Base-by-base conservation (phyloP, 2,329 filamentous ascomycete genomes). In the Fusarium sp. region DNA sequence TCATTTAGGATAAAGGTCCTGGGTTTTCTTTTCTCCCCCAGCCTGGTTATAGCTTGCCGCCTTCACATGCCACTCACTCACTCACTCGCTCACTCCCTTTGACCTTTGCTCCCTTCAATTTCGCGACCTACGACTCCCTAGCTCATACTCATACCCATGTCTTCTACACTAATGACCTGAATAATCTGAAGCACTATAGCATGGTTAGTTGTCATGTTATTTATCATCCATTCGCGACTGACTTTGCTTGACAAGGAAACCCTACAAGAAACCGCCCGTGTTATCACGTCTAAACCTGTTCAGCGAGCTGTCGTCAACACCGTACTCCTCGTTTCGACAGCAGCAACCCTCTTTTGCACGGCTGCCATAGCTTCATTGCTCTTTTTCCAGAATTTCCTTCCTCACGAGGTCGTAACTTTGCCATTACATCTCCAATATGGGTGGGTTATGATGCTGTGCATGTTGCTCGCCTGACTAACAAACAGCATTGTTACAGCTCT, bases 341-440 rank as follows among this genome's bases (percentile, higher is more conserved):
- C 85, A 5, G 70, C 82, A 5, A 79, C 84, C 13, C 82, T 90
- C 62, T 82, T 89, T 30, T 81, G 82, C 22, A 75, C 88, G 15
- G 87, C 88, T 9, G 82, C 83, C 2, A 69, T 89, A 30, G 85
- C 83, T 20, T 89, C 89, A 36, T 79, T 85, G 6, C 74, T 88
- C 6, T 89, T 90, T 74, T 90, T 90, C 77, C 85, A 86, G 74
- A 86, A 85, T 72, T 90, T 89, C 72, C 82, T 91, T 4, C 89
- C 89, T 2, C 85, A 89, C 70, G 85, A 88, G 75, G 82, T 89
- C 51, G 84, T 87, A 24, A 84, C 84, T 0, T 79, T 85, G 45
- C 88, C 89, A 22, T 79, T 90, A 10, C 85, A 90, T 75, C 80
- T 91, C 13, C 89, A 90, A 79, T 91, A 90, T 81, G 87, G 88